Evolutionary conservation across 2,329 filamentous ascomycete species (phyloP), one percentile per base, ranked within the genome.

Genomic region (Colletotrichum abscissum): DNA sequence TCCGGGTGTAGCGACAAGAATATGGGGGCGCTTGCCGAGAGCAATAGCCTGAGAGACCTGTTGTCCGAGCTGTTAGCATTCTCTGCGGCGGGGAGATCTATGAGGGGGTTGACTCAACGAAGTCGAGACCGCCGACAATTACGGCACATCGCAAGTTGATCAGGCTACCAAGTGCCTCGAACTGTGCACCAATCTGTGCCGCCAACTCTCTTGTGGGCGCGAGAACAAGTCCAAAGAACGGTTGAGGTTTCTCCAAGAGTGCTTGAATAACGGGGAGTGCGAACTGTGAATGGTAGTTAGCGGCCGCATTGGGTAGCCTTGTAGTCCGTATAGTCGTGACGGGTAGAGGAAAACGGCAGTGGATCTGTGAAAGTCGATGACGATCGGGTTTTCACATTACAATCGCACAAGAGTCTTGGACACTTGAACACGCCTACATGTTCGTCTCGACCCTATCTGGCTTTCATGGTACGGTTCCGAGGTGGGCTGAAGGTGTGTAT

Each of bases 201-300:
- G 97, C 97, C 69, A 99, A 83, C 86, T 99, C 97, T 81, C 97
- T 92, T 5, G 97, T 99, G 0, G 97, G 97, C 0, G 97, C 95
- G 24, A 99, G 88, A 26, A 98, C 91, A 60, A 98, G 91, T n/a
- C 93, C 94, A 79, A 97, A 98, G 59, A 97, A 86, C 2, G 94
- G 88, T 77, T 95, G 93, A 0, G 95, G 95, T 78, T 95, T 94
- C 69, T 97, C 93, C 84, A 98, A 93, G 1, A 99, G 90, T 3
- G 93, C 92, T 81, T 98, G 95, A 2, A 99, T 89, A 52, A 99
- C 97, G 1, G 97, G 97, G 3, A 99, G 87, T 0, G 95, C 95
- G 81, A 98, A 99, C 62, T 64, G 28, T 49, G 52, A n/a, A n/a
- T 35, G 12, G 0, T 7, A 11, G 62, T 64, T 55, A 64, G 62